Conservation (phyloP, 495 filamentous ascomycete species). For the Hypoxylon subgilvum region DNA sequence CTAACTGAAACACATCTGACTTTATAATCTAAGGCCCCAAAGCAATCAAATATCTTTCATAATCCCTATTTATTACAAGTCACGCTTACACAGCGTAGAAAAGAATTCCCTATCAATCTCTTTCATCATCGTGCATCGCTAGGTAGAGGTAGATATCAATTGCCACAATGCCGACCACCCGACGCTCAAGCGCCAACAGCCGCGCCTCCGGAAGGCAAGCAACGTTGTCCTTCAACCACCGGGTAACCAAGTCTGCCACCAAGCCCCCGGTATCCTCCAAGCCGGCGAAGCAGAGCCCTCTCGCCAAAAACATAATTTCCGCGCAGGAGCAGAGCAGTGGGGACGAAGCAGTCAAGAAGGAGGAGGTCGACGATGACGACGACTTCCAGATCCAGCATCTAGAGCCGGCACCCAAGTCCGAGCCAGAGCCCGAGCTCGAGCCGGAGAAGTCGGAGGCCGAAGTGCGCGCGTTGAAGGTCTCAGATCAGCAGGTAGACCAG, state of each 20-base stretch:
- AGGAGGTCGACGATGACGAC: slow-evolving; percentile 29
- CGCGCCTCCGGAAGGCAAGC: slow-evolving; percentile 61
- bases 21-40: slow-evolving; percentile 2
- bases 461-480: slow-evolving; percentile 63
- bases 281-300: slow-evolving; percentile 35
- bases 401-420: slow-evolving; percentile 17
- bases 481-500: slow-evolving; percentile 65
- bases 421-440: slow-evolving; percentile 18
- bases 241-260: slow-evolving; percentile 72
- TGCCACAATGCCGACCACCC: slow-evolving; percentile 70
- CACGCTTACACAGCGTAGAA: background rate
- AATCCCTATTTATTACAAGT: background rate
- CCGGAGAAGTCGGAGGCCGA: slow-evolving; percentile 58
- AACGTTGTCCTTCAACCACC: slow-evolving; percentile 76
- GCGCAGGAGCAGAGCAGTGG: slow-evolving; percentile 29
- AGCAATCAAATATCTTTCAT: background rate
- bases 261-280: slow-evolving; percentile 62
- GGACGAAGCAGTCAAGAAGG: slow-evolving; percentile 31
- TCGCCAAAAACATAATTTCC: slow-evolving; percentile 24
- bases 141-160: background rate
- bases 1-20: background rate
- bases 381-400: too few relatives aligned
- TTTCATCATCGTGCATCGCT: background rate
- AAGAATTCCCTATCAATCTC: slow-evolving; percentile 2
- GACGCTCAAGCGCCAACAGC: slow-evolving; percentile 59